Evolutionary conservation across 257 asterid genomes (phyloP).

Genomic region (Ehretia macrophylla): DNA sequence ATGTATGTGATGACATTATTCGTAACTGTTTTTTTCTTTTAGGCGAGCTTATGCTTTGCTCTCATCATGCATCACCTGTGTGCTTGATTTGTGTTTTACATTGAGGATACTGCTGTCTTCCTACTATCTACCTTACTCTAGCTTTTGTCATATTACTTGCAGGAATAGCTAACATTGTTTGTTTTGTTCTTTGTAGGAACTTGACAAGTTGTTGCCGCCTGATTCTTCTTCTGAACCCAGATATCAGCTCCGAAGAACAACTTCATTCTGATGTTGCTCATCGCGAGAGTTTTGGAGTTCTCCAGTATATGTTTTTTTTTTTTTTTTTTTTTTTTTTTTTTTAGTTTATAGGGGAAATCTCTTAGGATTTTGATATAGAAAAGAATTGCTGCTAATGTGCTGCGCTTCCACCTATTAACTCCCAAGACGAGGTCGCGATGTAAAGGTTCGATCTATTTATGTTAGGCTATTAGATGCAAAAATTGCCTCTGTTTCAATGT

Average conservation of each 20-base stretch:
- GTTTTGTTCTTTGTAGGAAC: slow-evolving; percentile 41
- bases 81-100: too few species aligned
- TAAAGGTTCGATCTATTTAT: too few species aligned
- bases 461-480: not conserved
- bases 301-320: not conserved
- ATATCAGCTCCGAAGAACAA: slow-evolving; percentile 77
- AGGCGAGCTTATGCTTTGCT: too few species aligned
- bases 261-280: slow-evolving; percentile 40
- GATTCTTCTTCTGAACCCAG: slow-evolving; percentile 39
- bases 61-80: too few species aligned
- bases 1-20: too few species aligned
- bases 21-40: too few species aligned
- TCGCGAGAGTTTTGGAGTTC: slow-evolving; percentile 8
- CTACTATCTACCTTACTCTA: not conserved
- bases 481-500: not conserved
- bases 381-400: not conserved
- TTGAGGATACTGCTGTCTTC: too few species aligned
- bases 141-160: not conserved
- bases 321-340: not conserved
- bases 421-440: too few species aligned
- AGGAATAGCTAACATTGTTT: not conserved
- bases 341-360: not conserved
- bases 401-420: not conserved
- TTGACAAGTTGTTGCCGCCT: slow-evolving; percentile 31
- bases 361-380: not conserved